Evolutionary conservation across 2,329 filamentous ascomycete genomes (phyloP), one percentile per base, ranked within the genome.

Genomic region (Alternaria solani): DNA sequence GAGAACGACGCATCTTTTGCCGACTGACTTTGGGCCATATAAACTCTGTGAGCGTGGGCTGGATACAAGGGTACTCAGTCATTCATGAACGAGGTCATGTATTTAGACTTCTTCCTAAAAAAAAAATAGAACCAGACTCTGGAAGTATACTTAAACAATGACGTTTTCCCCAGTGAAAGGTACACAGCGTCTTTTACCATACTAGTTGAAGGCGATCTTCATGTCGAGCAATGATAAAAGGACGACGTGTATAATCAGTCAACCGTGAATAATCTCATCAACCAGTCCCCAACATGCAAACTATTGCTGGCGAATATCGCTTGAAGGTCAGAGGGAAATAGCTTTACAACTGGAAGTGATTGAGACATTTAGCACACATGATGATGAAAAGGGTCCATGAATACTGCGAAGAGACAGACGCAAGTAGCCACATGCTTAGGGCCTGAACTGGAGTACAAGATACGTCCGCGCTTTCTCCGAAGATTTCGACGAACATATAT

Each of bases 281-380:
- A 34, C 11, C 28, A 32, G 6, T 34, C 0, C 12, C n/a, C 30
- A 16, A 46, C n/a, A 46, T 5, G 30, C 28, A 48, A 23, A 28
- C 34, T 2, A 1, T 34, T 4, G n/a, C 1, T 23, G n/a, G 23
- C 1, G 28, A 34, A 6, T 9, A 48, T 3, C 28, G 1, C 28
- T 48, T 32, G 2, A 1, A 0, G 14, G n/a, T 48, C 4, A 23
- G 23, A 16, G 28, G 44, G 4, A 48, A 16, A 16, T 7, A 2
- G 0, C 12, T 34, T 4, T 1, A 4, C 0, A 18, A 32, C 6
- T 48, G 44, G 11, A 1, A 16, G 0, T 48, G 0, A 1, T 11
- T 14, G 6, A 32, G 0, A 32, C 20, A 23, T 23, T 23, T 30
- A 32, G 16, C 18, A 1, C 7, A 34, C 1, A 11, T n/a, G 0